Base-by-base conservation (phyloP, 1,284 basidiomycete genomes). In the Trichosporon ovoides region DNA sequence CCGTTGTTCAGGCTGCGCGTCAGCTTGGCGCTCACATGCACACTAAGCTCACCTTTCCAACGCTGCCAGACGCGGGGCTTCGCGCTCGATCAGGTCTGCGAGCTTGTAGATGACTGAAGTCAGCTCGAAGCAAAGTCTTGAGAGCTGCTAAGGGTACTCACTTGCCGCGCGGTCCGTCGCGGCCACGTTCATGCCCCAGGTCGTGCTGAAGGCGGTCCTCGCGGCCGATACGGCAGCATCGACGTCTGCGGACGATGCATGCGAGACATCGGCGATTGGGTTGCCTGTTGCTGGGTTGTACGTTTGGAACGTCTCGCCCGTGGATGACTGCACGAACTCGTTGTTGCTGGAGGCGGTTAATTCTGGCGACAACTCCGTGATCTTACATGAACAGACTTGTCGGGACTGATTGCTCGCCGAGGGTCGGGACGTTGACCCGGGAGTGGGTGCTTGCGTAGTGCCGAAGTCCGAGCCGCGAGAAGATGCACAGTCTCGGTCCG, bases 151-250 rank as follows among this genome's bases (percentile, higher is more conserved):
- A 22, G 24, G 20, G 7, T 28, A 46, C 68, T 62, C 56, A 31
- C 66, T 33, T 58, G 83, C 83, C 34, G 89, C 86, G 54, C 94
- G 84, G 77, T 92, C 86, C 54, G 86, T 83, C 34, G 88, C 89
- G 12, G 89, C 85, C 55, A 88, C 83, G 65, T 92, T 90, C 76
- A 87, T 87, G 16, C 92, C 93, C 92, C 93, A 96, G 28, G 87
- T 86, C 9, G 87, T 89, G 60, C 87, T 85, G 81, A 90, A 91
- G 5, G 93, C 71, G 54, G 83, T 80, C 64, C 91, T 84, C 34
- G 93, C 92, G 16, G 90, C 88, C 19, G 83, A 82, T 50, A 94
- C 91, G 9, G 91, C 91, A 46, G 80, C 71, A 70, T 94, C 87
- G 66, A 94, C 86, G 74, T 94, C 91, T 73, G 85, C 68, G n/a